Percentiles rank a stretch among this genome's conserved stretches.
These are phyloP conservation scores for Lanmaoa pseudosensibilis DNA, from an alignment of 768 basidiomycete genomes.

Conservation along the genomic window DNA sequence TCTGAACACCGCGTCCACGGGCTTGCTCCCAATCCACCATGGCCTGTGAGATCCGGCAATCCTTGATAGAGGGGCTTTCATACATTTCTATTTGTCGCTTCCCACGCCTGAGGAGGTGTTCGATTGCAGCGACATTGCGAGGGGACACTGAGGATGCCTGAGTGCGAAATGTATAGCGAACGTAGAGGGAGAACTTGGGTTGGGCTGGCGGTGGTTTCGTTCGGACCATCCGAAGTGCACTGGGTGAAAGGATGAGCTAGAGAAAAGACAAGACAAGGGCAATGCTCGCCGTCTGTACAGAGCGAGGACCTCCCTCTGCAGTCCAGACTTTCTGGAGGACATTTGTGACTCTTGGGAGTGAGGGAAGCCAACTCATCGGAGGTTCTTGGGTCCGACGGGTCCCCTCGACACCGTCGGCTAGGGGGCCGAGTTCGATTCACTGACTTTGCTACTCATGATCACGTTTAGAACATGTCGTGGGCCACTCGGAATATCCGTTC, in stretches of 20 bases:
- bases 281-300: conserved; percentile 54
- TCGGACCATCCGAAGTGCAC: conserved; percentile 73
- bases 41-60: conserved; percentile 71
- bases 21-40: conserved; percentile 66
- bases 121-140: conserved; percentile 66
- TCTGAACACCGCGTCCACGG: conserved; percentile 12
- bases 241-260: conserved; percentile 31
- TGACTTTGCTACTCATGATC: conserved; percentile 18
- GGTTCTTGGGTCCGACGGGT: conserved; percentile 6
- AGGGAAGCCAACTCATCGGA: not conserved
- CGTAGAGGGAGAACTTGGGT: conserved; percentile 64
- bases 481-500: conserved; percentile 1
- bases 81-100: conserved; percentile 66
- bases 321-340: conserved; percentile 42
- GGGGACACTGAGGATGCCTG: conserved; percentile 62
- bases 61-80: conserved; percentile 63
- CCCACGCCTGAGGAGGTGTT: conserved; percentile 74
- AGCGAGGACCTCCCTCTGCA: conserved; percentile 52
- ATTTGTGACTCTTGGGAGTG: conserved; percentile 17
- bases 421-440: conserved; percentile 5
- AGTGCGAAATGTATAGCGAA: conserved; percentile 67
- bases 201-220: conserved; percentile 62
- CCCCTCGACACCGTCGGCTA: conserved; percentile 27
- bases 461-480: conserved; percentile 13
- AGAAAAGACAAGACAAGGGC: not conserved